Percentiles rank a stretch among this genome's conserved stretches.
Conservation (phyloP, 2,329 filamentous ascomycete genomes). For the Dothistroma pini region DNA sequence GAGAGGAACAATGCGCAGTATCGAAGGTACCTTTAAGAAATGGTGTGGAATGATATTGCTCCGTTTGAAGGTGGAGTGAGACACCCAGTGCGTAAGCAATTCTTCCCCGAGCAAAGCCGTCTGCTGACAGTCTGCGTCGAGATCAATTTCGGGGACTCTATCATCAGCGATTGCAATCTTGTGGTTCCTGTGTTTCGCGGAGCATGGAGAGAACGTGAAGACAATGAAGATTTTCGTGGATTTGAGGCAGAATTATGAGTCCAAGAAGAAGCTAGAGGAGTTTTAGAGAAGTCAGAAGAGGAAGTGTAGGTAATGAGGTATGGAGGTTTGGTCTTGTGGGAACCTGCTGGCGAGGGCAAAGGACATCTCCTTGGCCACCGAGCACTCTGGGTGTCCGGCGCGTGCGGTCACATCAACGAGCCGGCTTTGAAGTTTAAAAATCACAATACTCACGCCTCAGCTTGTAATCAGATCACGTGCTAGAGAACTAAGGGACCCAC, state of each 20-base stretch:
- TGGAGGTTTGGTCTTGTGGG: neutral
- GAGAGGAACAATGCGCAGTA: constrained; percentile 10
- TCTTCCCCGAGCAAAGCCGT: neutral
- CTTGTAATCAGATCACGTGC: too few species aligned
- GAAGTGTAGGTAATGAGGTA: neutral
- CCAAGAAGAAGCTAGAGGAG: constrained; percentile 1
- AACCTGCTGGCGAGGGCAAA: too few species aligned
- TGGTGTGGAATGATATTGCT: constrained; percentile 7
- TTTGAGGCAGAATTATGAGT: constrained; percentile 1
- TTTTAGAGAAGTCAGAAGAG: neutral
- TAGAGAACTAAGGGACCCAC: too few species aligned
- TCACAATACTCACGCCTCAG: too few species aligned
- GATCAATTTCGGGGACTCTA: constrained; percentile 3
- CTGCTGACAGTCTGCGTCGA: neutral
- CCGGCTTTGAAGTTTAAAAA: too few species aligned
- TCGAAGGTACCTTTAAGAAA: constrained; percentile 2
- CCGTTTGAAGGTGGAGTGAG: constrained; percentile 6
- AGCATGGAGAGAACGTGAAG: constrained; percentile 6
- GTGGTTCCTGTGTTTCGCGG: constrained; percentile 8
- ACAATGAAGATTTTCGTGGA: constrained; percentile 6
- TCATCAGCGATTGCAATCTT: constrained; percentile 2
- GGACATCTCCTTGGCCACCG: too few species aligned
- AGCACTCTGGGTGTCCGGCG: too few species aligned
- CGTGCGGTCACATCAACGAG: too few species aligned
- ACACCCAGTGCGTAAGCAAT: neutral